Percentiles rank a stretch among this genome's conserved stretches.
phyloP scores from a whole-genome alignment of 257 asterid genomes.

The Nicotiana tabacum region DNA sequence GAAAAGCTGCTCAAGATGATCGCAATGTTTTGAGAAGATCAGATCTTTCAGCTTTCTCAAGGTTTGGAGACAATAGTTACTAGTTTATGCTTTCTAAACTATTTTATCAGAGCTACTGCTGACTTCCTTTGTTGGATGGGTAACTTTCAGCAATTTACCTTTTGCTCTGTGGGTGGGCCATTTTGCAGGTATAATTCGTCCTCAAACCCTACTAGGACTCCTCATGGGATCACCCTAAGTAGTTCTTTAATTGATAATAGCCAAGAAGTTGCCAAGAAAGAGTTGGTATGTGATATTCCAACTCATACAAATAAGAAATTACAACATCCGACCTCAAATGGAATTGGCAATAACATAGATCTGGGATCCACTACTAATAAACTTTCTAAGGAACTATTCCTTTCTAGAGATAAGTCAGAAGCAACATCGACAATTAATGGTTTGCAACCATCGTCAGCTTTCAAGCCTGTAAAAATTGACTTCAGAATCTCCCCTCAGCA shows the following conservation, averaged over 20 bases:
- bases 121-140: conserved; percentile 18
- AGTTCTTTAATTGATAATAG: conserved; percentile 42
- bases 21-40: conserved; percentile 53
- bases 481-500: conserved; percentile 38
- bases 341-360: conserved; percentile 47
- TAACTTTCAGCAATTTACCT: conserved; percentile 5
- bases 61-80: conserved; percentile 38
- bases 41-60: conserved; percentile 82
- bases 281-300: conserved; percentile 32
- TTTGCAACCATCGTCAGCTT: conserved; percentile 39
- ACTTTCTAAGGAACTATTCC: conserved; percentile 21
- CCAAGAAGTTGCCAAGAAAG: conserved; percentile 47
- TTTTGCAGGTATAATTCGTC: conserved; percentile 62
- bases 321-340: conserved; percentile 49
- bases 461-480: conserved; percentile 41
- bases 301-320: conserved; percentile 35
- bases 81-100: conserved; percentile 11
- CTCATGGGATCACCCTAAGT: conserved; percentile 41
- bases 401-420: conserved; percentile 36
- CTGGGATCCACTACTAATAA: conserved; percentile 61
- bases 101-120: conserved; percentile 31
- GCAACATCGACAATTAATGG: conserved; percentile 45
- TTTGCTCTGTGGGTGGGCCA: conserved; percentile 35
- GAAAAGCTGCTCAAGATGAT: conserved; percentile 44
- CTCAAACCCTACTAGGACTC: conserved; percentile 41